These are phyloP conservation scores for Trifolium pratense DNA, from an alignment of 306 rosid species.

Conservation along the genomic window DNA sequence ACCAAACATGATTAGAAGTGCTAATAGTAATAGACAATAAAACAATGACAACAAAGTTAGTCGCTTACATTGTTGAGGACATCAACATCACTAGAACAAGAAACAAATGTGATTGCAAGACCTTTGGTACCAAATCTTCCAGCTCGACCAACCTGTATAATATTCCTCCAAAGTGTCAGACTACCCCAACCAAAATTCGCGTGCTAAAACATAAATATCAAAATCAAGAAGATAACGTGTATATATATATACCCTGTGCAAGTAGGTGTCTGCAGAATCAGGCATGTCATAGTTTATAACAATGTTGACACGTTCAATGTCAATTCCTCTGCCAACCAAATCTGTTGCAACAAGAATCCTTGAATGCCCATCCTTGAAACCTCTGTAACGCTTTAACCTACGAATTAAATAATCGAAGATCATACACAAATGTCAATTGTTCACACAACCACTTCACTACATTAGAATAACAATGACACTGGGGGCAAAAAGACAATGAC, in stretches of 20 bases:
- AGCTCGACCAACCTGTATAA: slow-evolving; percentile 89
- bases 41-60: not conserved
- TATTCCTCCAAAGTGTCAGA: not conserved
- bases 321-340: slow-evolving; percentile 97
- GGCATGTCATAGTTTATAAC: slow-evolving; percentile 99
- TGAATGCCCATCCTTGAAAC: slow-evolving; percentile 95
- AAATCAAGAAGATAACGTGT: not conserved
- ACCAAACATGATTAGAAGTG: slow-evolving; percentile 27
- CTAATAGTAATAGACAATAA: not conserved
- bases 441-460: not conserved
- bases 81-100: slow-evolving; percentile 85
- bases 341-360: slow-evolving; percentile 98
- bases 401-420: not conserved
- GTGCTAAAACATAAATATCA: not conserved
- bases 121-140: slow-evolving; percentile 99
- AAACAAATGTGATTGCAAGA: slow-evolving; percentile 95
- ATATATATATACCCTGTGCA: slow-evolving; percentile 80
- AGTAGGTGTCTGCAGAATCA: slow-evolving; percentile 94
- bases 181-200: not conserved
- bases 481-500: not conserved
- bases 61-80: slow-evolving; percentile 87
- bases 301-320: slow-evolving; percentile 95
- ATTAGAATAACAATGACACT: not conserved
- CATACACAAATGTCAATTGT: slow-evolving; percentile 1
- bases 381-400: slow-evolving; percentile 72